phyloP scores from a whole-genome alignment of 441 rosid genomes.

The Bocquillonia castaneifolia region DNA sequence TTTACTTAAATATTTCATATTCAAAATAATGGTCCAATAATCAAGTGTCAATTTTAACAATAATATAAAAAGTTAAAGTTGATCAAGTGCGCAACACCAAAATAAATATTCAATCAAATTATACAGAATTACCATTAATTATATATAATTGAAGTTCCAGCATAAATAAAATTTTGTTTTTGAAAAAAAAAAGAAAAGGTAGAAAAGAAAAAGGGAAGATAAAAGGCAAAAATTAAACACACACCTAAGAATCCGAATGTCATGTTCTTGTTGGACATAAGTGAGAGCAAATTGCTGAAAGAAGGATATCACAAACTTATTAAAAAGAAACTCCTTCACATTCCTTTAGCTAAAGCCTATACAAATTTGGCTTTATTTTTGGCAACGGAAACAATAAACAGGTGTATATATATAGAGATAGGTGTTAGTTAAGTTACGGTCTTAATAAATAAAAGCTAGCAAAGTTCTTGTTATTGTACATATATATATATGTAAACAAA shows the following conservation, averaged over 20 bases:
- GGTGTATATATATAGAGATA: too few species aligned
- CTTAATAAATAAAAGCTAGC: not conserved
- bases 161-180: too few species aligned
- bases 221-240: slow-evolving; percentile 9
- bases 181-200: not conserved
- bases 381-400: not conserved
- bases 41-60: too few species aligned
- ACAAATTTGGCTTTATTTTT: not conserved
- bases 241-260: slow-evolving; percentile 14
- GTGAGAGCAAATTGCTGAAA: slow-evolving; percentile 4
- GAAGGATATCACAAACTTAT: not conserved
- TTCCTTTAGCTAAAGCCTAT: not conserved
- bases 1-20: too few species aligned
- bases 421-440: slow-evolving; percentile 7
- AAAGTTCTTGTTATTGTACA: not conserved
- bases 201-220: not conserved
- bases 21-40: too few species aligned
- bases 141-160: too few species aligned
- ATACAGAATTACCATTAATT: too few species aligned
- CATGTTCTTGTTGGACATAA: slow-evolving; percentile 5
- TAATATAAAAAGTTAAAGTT: too few species aligned
- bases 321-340: slow-evolving; percentile 1
- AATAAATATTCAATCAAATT: too few species aligned
- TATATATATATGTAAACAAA: too few species aligned
- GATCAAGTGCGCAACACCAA: too few species aligned